Conservation (phyloP, 2,329 filamentous ascomycete species). For the Thyridium curvatum region DNA sequence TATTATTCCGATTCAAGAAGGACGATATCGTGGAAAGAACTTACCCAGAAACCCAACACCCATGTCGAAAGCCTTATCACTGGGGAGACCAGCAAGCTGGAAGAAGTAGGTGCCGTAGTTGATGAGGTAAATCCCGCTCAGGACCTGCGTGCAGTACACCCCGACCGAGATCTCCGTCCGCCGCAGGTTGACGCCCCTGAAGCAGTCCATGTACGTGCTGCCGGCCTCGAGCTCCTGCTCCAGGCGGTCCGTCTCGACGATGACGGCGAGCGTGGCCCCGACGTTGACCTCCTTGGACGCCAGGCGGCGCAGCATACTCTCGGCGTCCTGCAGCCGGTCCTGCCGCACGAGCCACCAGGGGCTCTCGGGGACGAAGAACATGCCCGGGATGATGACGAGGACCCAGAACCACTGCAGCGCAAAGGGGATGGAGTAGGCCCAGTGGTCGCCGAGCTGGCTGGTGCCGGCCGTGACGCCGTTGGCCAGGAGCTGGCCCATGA, state of each 20-base stretch:
- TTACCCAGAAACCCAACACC: slow-evolving; percentile 41
- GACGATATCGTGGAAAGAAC: slow-evolving; percentile 5
- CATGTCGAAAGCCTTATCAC: slow-evolving; percentile 45
- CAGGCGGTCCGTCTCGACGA: slow-evolving; percentile 50
- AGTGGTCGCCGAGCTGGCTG: slow-evolving; percentile 30
- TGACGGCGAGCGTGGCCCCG: slow-evolving; percentile 44
- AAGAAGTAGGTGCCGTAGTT: slow-evolving; percentile 60
- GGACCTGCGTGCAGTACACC: slow-evolving; percentile 59
- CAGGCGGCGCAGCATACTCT: slow-evolving; percentile 31
- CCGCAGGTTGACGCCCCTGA: slow-evolving; percentile 40
- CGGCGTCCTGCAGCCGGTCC: slow-evolving; percentile 32
- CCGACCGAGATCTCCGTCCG: slow-evolving; percentile 52
- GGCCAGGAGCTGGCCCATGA: slow-evolving; percentile 53
- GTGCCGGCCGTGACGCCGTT: slow-evolving; percentile 39
- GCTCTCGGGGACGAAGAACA: slow-evolving; percentile 41
- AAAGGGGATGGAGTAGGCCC: slow-evolving; percentile 43
- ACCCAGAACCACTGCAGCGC: slow-evolving; percentile 46
- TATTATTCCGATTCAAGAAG: neutral
- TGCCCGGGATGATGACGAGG: slow-evolving; percentile 33
- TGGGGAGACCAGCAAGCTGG: slow-evolving; percentile 45
- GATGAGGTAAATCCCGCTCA: slow-evolving; percentile 58
- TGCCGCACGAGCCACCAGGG: slow-evolving; percentile 44
- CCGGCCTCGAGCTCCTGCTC: slow-evolving; percentile 44
- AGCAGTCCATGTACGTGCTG: slow-evolving; percentile 43
- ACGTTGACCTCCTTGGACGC: slow-evolving; percentile 39